A percentile compares a stretch with the other conserved stretches of the same genome.
phyloP scores from a whole-genome alignment of 805 yeast genomes.

The Saturnispora besseyi region DNA sequence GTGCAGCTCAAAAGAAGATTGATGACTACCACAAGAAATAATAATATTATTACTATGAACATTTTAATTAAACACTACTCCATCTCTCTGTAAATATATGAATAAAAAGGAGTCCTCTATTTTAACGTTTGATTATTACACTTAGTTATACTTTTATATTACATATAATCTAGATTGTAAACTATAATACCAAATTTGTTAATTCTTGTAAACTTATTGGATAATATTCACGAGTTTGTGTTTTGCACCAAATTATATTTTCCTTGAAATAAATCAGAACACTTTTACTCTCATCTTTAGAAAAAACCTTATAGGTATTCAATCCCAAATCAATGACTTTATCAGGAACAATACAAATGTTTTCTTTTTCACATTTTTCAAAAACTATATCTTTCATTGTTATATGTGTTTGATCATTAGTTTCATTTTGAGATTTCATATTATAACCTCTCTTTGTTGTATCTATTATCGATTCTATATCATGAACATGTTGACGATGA shows the following conservation, averaged over 20 bases:
- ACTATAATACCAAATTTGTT: background rate
- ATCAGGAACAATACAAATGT: conserved; percentile 34
- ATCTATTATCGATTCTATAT: background rate
- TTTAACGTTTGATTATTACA: no score
- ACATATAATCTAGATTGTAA: background rate
- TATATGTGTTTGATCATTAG: conserved; percentile 11
- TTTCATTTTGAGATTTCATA: background rate
- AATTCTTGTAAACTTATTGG: conserved; percentile 35
- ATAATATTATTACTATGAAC: background rate
- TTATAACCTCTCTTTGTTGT: background rate
- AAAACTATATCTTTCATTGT: conserved; percentile 61
- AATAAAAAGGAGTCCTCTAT: no score
- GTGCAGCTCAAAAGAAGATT: conserved; percentile 15
- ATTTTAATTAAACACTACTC: background rate
- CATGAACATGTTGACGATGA: background rate
- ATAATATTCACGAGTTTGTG: conserved; percentile 24
- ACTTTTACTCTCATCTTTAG: background rate
- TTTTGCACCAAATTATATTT: conserved; percentile 44
- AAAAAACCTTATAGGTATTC: background rate
- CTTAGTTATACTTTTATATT: no score
- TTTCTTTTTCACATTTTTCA: conserved; percentile 45
- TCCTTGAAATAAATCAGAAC: conserved; percentile 41
- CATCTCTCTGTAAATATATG: no score
- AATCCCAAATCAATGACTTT: conserved; percentile 4
- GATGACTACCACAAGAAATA: conserved; percentile 13